A percentile compares a stretch with the other conserved stretches of the same genome.
Conservation (phyloP, 306 rosid species). For the Casuarina equisetifolia region DNA sequence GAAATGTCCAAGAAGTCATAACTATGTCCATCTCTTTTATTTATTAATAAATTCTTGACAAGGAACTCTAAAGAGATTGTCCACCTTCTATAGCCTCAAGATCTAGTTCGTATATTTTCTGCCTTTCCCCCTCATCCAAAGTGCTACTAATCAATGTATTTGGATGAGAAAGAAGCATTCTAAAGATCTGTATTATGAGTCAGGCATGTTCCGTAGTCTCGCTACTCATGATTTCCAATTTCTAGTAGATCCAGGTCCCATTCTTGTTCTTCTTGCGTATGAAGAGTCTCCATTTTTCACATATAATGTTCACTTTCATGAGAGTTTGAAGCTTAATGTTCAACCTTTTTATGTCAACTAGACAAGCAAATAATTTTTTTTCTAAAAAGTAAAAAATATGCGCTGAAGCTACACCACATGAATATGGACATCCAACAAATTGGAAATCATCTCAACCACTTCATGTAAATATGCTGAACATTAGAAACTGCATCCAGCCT, state of each 20-base stretch:
- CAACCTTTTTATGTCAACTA: not conserved
- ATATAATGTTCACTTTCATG: too few species aligned
- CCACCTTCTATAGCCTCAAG: not conserved
- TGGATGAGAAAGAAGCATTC: not conserved
- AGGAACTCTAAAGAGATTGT: not conserved
- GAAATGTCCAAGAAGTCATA: not conserved
- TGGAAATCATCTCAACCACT: not conserved
- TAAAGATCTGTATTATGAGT: not conserved
- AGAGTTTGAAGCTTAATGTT: not conserved
- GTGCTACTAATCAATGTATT: not conserved
- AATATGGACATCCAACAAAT: not conserved
- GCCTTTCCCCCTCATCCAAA: not conserved
- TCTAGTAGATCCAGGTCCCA: too few species aligned
- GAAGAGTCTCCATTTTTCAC: too few species aligned
- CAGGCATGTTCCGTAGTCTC: not conserved
- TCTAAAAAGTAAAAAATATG: not conserved
- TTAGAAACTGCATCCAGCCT: not conserved
- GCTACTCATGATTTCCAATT: not conserved
- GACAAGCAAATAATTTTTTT: not conserved
- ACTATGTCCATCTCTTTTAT: not conserved
- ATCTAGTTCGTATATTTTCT: not conserved
- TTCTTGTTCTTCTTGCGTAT: too few species aligned
- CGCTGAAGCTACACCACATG: not conserved
- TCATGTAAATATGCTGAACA: not conserved
- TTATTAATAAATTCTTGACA: not conserved